phyloP scores from a whole-genome alignment of 441 rosid genomes.

The Metrosideros polymorpha region DNA sequence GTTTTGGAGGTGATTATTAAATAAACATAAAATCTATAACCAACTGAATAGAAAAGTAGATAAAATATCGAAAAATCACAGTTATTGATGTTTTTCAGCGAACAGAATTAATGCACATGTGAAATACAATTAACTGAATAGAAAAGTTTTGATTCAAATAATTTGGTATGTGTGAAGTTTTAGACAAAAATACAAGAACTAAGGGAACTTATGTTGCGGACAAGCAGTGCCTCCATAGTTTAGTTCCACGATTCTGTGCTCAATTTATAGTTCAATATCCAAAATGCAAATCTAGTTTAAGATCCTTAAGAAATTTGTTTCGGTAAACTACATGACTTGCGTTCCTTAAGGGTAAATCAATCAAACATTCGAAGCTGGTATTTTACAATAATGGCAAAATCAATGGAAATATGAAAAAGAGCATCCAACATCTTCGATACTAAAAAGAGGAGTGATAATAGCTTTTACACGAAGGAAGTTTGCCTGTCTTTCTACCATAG shows the following conservation, averaged over 20 bases:
- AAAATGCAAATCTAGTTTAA: neutral
- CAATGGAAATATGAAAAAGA: neutral
- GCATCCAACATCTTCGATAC: neutral
- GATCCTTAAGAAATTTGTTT: neutral
- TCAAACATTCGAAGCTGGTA: too few relatives aligned
- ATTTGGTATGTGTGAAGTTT: neutral
- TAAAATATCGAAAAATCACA: neutral
- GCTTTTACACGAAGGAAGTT: neutral
- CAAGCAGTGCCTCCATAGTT: neutral
- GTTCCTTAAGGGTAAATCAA: neutral
- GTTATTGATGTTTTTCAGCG: neutral
- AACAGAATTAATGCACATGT: neutral
- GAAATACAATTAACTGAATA: neutral
- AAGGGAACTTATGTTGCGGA: neutral
- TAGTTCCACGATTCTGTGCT: neutral
- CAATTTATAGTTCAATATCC: neutral
- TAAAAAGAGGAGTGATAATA: neutral
- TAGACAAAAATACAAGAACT: fast-evolving
- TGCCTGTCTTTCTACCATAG: too few relatives aligned
- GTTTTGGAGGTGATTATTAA: too few relatives aligned
- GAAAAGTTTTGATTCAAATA: neutral
- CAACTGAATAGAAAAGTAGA: too few relatives aligned
- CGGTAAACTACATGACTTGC: neutral
- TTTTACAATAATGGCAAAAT: neutral
- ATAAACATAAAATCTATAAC: too few relatives aligned